Evolutionary conservation across 164 flowering plant genomes (phyloP).

Genomic region (Malania oleifera): DNA sequence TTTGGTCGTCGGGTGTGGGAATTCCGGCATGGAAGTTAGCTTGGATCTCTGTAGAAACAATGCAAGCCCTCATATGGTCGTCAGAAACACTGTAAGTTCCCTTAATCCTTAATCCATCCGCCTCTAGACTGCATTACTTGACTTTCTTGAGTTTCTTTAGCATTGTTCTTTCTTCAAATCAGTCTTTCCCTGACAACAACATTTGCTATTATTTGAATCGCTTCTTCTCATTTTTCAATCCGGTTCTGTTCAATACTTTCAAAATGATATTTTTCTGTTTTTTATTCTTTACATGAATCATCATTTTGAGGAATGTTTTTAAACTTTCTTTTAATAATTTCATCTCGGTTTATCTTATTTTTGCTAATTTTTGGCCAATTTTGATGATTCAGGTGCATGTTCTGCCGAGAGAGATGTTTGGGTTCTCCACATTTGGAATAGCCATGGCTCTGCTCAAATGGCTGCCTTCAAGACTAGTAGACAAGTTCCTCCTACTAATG

Average conservation of each 20-base stretch:
- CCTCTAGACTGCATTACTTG: too few relatives aligned
- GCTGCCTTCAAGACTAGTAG: constrained; percentile 73
- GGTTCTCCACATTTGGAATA: constrained; percentile 77
- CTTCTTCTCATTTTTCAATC: neutral
- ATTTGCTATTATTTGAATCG: too few relatives aligned
- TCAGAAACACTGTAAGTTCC: constrained; percentile 76
- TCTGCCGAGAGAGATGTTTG: constrained; percentile 83
- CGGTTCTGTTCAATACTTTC: neutral
- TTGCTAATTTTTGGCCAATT: neutral
- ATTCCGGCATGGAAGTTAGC: constrained; percentile 98
- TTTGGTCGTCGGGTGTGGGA: constrained; percentile 88
- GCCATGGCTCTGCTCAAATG: constrained; percentile 78
- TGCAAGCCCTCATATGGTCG: constrained; percentile 89
- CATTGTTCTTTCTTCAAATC: neutral
- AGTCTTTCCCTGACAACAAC: too few relatives aligned
- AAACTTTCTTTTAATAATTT: neutral
- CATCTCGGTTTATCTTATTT: neutral
- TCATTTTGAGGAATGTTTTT: neutral
- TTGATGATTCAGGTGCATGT: constrained; percentile 66
- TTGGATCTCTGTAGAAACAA: constrained; percentile 78
- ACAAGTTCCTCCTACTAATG: constrained; percentile 55
- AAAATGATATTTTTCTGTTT: neutral
- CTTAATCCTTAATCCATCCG: neutral
- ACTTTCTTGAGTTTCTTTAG: neutral
- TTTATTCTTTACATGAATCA: too few relatives aligned